Base-by-base conservation (phyloP, 1,139 yeast genomes). In the Taphrina flavorubra region DNA sequence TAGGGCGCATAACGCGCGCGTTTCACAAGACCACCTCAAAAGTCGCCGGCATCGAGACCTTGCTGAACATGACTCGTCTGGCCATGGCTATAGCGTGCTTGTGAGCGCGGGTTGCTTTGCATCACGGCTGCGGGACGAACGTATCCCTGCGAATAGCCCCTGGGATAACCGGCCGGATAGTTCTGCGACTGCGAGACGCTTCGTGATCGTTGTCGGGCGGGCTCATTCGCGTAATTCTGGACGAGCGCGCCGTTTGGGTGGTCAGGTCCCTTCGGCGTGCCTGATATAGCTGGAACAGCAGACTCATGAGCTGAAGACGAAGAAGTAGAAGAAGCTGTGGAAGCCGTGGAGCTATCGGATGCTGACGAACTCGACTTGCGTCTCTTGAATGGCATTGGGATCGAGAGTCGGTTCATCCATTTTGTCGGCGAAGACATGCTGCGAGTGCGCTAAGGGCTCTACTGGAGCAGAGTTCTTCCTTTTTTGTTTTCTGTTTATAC, bases 71-170 rank as follows among this genome's bases (percentile, higher is more conserved):
- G 11, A 11, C 8, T 25, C n/a, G 25, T n/a, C 25, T 13, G n/a
- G 36, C 36, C n/a, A 7, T 49, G 36, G 18, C 16, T 13, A 10
- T 14, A 7, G 36, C 20, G 31, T 20, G 13, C 36, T 10, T 49
- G 31, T n/a, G 18, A 1, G 51, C 20, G 25, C 6, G 53, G 53
- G 7, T 49, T 49, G 20, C 53, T 49, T 25, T 25, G 53, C 36
- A 49, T 10, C 36, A 49, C 53, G 10, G 36, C 36, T 10, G 53
- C 53, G 3, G 53, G 53, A 4, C 53, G 53, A 8, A 49, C 20
- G n/a, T 49, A n/a, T n/a, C 58, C 58, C 16, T 53, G 58, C 3
- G 58, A 53, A 18, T 53, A 53, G 16, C 58, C 58, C 2, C 42
- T 40, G 13, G 58, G 58, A 16, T 53, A 49, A n/a, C 55, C 55